Base-by-base conservation (phyloP, 129 eudicot species). In the Escallonia herrerae region DNA sequence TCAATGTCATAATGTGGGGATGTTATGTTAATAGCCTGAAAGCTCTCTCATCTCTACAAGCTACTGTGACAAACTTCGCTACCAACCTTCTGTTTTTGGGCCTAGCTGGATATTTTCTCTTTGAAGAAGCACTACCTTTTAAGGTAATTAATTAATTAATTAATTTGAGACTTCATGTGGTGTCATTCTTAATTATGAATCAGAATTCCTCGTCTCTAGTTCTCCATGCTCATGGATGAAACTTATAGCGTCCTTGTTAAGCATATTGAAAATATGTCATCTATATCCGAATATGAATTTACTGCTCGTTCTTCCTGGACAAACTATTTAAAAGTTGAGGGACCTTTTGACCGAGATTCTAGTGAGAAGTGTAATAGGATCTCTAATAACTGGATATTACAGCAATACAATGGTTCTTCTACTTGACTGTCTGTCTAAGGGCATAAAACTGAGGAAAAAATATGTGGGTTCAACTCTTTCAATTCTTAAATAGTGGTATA, bases 41-140 rank as follows among this genome's bases (percentile, higher is more conserved):
- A 85, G 96, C 90, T 62, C 88, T 94, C 59, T 89, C 99, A 15
- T 89, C 99, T 69, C 72, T 94, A 45, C 99, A 94, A 89, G 99
- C 99, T 40, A 89, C 99, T 8, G 99, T 83, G 49, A 86, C 95
- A 64, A 94, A 89, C 74, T 94, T 94, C 40, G 99, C 99, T 0
- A 89, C 95, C 52, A 94, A 94, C 76, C 89, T 94, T 60, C 85
- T 94, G 15, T 72, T 93, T 76, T 94, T 95, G 14, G 99, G 99
- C 69, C 63, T 94, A 72, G 89, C 97, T 53, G 99, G 99, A 63
- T 94, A 73, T 72, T 80, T 89, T 57, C 89, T 94, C 56, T 94
- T 94, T 74, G 83, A 81, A 53, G 97, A 94, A 74, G 68, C 86
- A 12, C 66, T 86, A 43, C 75, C 87, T 37, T 33, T 66, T 60